Evolutionary conservation across 768 basidiomycete species (phyloP).

Genomic region (Dacryopinax primogenitus): DNA sequence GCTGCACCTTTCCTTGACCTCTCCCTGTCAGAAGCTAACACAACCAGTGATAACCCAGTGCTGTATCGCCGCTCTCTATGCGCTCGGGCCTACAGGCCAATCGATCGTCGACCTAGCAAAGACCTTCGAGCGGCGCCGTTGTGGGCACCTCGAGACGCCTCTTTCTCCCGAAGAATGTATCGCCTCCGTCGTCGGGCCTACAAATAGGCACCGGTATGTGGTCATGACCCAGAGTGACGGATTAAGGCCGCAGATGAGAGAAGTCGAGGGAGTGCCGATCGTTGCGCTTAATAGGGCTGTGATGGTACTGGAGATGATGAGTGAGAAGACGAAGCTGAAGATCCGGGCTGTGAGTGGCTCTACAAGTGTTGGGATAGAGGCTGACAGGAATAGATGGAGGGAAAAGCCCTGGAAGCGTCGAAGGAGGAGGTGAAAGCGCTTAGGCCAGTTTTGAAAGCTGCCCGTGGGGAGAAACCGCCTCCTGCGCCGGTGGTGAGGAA

Average conservation of each 20-base stretch:
- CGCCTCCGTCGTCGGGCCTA: constrained; percentile 62
- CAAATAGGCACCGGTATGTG: constrained; percentile 87
- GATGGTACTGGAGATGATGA: constrained; percentile 84
- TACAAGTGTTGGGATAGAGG: background rate
- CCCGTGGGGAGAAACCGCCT: constrained; percentile 25
- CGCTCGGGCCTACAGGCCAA: constrained; percentile 62
- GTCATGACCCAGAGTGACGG: constrained; percentile 70
- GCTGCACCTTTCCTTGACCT: constrained; percentile 25
- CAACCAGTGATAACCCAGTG: constrained; percentile 94
- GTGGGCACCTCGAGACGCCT: constrained; percentile 75
- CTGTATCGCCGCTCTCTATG: constrained; percentile 86
- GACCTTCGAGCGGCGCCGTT: constrained; percentile 81
- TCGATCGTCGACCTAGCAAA: constrained; percentile 79
- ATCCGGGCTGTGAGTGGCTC: constrained; percentile 28
- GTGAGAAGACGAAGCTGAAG: constrained; percentile 51
- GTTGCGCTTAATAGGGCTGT: constrained; percentile 86
- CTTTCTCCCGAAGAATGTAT: constrained; percentile 79
- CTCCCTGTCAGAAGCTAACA: constrained; percentile 9
- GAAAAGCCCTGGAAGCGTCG: constrained; percentile 42
- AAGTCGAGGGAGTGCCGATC: constrained; percentile 73
- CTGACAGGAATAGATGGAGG: constrained; percentile 41
- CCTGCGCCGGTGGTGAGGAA: constrained; percentile 38
- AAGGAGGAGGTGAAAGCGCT: constrained; percentile 38
- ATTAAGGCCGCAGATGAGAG: constrained; percentile 55
- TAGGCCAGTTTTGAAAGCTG: constrained; percentile 18